Conservation (phyloP, 164 flowering plant species). For the Tinospora cordifolia region DNA sequence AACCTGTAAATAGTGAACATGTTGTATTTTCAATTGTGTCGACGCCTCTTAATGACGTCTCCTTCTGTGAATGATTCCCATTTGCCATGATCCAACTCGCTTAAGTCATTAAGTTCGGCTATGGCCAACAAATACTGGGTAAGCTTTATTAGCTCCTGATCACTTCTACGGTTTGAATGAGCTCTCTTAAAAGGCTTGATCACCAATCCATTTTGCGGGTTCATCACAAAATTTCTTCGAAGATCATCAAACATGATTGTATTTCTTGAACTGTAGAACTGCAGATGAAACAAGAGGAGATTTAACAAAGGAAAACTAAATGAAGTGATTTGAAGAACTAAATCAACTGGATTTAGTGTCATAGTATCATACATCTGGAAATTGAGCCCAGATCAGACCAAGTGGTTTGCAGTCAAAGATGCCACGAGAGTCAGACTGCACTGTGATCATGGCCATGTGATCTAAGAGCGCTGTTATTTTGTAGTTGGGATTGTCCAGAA, state of each 20-base stretch:
- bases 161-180: slow-evolving; percentile 62
- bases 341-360: not conserved
- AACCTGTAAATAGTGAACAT: not conserved
- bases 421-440: slow-evolving; percentile 79
- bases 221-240: slow-evolving; percentile 91
- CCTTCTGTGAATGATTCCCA: slow-evolving; percentile 70
- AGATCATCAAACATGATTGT: slow-evolving; percentile 96
- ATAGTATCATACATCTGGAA: slow-evolving; percentile 57
- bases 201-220: slow-evolving; percentile 86
- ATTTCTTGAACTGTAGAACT: slow-evolving; percentile 77
- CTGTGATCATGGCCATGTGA: slow-evolving; percentile 91
- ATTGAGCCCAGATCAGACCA: slow-evolving; percentile 87
- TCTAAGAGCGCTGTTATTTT: slow-evolving; percentile 91
- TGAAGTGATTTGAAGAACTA: not conserved
- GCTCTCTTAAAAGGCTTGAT: slow-evolving; percentile 89
- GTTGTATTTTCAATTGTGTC: slow-evolving; percentile 36
- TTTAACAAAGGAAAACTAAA: not conserved
- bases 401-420: slow-evolving; percentile 95
- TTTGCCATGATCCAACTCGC: slow-evolving; percentile 52
- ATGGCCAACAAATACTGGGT: slow-evolving; percentile 89
- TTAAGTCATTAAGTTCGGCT: slow-evolving; percentile 79
- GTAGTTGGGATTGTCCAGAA: slow-evolving; percentile 80
- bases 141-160: slow-evolving; percentile 82
- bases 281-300: slow-evolving; percentile 18
- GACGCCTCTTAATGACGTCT: slow-evolving; percentile 54